Percentiles rank a stretch among this genome's conserved stretches.
These are phyloP conservation scores for Talaromyces adpressus DNA, from an alignment of 495 filamentous ascomycete species.

Conservation along the genomic window DNA sequence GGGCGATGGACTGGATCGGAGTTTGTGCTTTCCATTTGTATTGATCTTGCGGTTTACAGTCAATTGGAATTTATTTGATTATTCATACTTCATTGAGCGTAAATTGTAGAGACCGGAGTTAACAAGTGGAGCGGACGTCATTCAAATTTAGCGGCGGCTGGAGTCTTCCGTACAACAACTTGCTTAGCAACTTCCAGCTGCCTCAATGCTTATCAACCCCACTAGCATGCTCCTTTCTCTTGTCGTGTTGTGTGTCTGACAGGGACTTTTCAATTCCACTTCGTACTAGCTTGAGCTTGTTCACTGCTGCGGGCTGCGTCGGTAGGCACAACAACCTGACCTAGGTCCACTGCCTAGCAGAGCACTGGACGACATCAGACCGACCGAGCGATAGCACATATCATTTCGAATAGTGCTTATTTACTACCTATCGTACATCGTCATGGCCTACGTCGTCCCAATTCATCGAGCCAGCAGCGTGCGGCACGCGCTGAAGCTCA, in stretches of 20 bases:
- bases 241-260: background rate
- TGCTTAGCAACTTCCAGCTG: background rate
- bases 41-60: background rate
- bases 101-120: background rate
- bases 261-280: background rate
- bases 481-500: constrained; percentile 74
- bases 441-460: constrained; percentile 90
- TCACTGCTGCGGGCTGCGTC: background rate
- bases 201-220: background rate
- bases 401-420: background rate
- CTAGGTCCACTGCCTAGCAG: background rate
- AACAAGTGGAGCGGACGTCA: background rate
- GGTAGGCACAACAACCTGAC: background rate
- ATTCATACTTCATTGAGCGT: background rate
- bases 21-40: constrained; percentile 1
- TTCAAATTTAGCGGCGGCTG: background rate
- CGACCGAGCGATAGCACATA: background rate
- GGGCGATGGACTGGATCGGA: background rate
- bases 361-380: background rate
- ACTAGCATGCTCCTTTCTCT: background rate
- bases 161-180: constrained; percentile 1
- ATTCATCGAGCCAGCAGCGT: constrained; percentile 90
- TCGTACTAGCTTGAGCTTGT: background rate
- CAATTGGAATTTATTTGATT: background rate
- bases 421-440: background rate